Percentiles rank a stretch among this genome's conserved stretches.
Conservation (phyloP, 768 basidiomycete species). For the Hebeloma cylindrosporum region DNA sequence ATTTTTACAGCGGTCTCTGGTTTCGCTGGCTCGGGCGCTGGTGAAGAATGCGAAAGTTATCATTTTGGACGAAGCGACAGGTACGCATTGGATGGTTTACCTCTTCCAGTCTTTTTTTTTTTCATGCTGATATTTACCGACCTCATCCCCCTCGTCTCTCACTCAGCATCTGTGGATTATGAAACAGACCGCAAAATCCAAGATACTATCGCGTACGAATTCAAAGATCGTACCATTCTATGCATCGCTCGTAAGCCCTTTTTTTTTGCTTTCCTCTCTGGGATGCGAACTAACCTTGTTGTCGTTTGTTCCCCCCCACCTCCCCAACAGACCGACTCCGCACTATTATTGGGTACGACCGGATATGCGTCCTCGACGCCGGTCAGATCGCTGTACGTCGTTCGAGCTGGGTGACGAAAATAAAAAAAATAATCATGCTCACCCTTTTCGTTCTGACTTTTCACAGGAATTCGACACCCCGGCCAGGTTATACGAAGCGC, state of each 20-base stretch:
- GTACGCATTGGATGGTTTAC: slow-evolving; percentile 26
- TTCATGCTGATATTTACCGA: background rate
- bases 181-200: slow-evolving; percentile 93
- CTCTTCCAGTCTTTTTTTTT: background rate
- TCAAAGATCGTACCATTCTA: slow-evolving; percentile 79
- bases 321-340: slow-evolving; percentile 64
- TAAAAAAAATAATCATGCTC: background rate
- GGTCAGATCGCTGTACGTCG: slow-evolving; percentile 67
- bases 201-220: slow-evolving; percentile 82
- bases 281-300: background rate
- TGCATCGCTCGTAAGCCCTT: slow-evolving; percentile 77
- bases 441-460: background rate
- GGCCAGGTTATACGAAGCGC: slow-evolving; percentile 52
- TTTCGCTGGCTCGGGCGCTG: slow-evolving; percentile 85
- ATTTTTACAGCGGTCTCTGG: slow-evolving; percentile 62
- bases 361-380: slow-evolving; percentile 84
- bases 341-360: slow-evolving; percentile 87
- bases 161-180: slow-evolving; percentile 79
- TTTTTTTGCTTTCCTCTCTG: too few species aligned
- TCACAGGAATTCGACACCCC: slow-evolving; percentile 81
- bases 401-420: background rate
- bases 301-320: background rate
- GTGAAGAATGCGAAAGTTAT: slow-evolving; percentile 85
- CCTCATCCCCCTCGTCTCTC: background rate
- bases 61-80: slow-evolving; percentile 89